Evolutionary conservation across 352 stramenopile genomes (phyloP).

Genomic region (Phytophthora multivora): DNA sequence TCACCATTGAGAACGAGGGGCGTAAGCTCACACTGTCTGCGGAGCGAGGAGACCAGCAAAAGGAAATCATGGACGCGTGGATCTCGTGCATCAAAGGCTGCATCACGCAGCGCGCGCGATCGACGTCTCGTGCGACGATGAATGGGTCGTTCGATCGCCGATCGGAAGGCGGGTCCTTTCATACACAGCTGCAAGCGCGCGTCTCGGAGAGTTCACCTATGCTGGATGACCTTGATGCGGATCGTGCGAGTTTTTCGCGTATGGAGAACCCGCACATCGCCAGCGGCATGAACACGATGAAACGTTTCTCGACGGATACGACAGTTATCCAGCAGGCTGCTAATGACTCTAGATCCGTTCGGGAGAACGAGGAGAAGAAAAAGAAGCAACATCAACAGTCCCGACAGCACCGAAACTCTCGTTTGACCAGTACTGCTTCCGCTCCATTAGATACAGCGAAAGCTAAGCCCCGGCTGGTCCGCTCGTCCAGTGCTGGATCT

Average conservation of each 20-base stretch:
- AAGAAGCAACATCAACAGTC: slow-evolving; percentile 30
- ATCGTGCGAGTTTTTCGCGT: slow-evolving; percentile 39
- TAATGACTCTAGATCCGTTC: slow-evolving; percentile 48
- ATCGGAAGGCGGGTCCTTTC: slow-evolving; percentile 41
- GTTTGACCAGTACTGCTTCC: slow-evolving; percentile 44
- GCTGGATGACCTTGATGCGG: slow-evolving; percentile 41
- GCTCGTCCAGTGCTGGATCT: slow-evolving; percentile 72
- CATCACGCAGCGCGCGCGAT: slow-evolving; percentile 41
- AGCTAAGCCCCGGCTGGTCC: slow-evolving; percentile 38
- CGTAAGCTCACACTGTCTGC: slow-evolving; percentile 79
- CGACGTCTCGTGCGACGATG: slow-evolving; percentile 25
- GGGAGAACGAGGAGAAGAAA: slow-evolving; percentile 53
- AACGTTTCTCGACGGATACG: slow-evolving; percentile 72
- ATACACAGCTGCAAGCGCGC: slow-evolving; percentile 32
- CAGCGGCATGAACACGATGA: slow-evolving; percentile 54
- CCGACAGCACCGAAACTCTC: slow-evolving; percentile 41
- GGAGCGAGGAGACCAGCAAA: slow-evolving; percentile 41
- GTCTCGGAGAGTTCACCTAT: slow-evolving; percentile 46
- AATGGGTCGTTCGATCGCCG: slow-evolving; percentile 44
- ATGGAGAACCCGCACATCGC: slow-evolving; percentile 35
- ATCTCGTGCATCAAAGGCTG: slow-evolving; percentile 62
- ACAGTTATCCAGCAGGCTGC: slow-evolving; percentile 62
- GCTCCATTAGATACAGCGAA: slow-evolving; percentile 33
- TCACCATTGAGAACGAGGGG: slow-evolving; percentile 67
- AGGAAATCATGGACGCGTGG: slow-evolving; percentile 64